phyloP scores from a whole-genome alignment of 305 asterid genomes.

The Rubia balearica region DNA sequence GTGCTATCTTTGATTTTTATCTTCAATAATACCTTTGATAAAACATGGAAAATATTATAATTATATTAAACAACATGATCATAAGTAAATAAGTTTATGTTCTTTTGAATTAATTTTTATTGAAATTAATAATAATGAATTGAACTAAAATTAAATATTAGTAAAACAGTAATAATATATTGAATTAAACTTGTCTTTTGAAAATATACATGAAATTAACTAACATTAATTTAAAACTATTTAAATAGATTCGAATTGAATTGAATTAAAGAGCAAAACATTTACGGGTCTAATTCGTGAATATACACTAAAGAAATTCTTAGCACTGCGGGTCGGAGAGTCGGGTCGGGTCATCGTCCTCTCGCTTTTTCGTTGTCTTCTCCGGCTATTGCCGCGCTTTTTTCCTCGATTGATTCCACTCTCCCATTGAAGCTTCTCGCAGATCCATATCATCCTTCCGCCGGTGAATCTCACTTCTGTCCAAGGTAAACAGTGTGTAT shows the following conservation, averaged over 20 bases:
- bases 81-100: too few relatives aligned
- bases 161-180: too few relatives aligned
- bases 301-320: neutral
- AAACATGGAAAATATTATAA: neutral
- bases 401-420: neutral
- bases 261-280: too few relatives aligned
- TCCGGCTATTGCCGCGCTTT: neutral
- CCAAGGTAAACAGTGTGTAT: neutral
- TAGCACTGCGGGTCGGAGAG: neutral
- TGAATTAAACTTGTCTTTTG: too few relatives aligned
- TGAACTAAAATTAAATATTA: too few relatives aligned
- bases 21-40: neutral
- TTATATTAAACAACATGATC: neutral
- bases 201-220: too few relatives aligned
- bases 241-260: too few relatives aligned
- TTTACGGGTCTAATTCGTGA: neutral
- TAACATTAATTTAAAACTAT: too few relatives aligned
- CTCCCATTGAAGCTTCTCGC: neutral
- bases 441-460: neutral
- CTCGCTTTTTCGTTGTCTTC: neutral
- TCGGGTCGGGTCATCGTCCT: constrained; percentile 1
- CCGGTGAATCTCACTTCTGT: neutral
- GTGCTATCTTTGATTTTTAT: neutral
- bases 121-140: too few relatives aligned
- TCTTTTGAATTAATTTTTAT: too few relatives aligned